phyloP scores from a whole-genome alignment of 768 basidiomycete genomes.

The Lactifluus hygrophoroides region DNA sequence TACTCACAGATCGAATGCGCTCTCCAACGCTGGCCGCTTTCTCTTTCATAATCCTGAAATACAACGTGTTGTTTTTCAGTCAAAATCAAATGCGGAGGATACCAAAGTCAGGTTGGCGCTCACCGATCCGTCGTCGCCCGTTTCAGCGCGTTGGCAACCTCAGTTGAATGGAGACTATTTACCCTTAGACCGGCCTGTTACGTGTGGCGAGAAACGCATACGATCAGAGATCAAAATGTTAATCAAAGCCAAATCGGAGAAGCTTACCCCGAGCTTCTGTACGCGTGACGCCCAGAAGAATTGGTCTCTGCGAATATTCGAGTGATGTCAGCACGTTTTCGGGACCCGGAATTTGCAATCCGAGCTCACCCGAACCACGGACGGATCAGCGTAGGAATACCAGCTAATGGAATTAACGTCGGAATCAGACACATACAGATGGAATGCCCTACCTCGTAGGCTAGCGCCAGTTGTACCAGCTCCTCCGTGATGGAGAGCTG shows the following conservation, averaged over 20 bases:
- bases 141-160: constrained; percentile 45
- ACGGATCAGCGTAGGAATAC: constrained; percentile 59
- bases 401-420: constrained; percentile 27
- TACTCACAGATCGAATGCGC: constrained; percentile 34
- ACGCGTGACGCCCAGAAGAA: constrained; percentile 60
- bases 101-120: constrained; percentile 19
- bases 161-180: constrained; percentile 36
- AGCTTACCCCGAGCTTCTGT: constrained; percentile 47
- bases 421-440: background rate
- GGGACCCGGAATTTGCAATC: background rate
- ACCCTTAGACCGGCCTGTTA: constrained; percentile 44
- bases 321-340: constrained; percentile 4
- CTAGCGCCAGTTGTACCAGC: constrained; percentile 66
- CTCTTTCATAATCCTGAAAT: constrained; percentile 46
- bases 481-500: constrained; percentile 59
- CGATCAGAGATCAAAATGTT: background rate
- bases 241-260: background rate
- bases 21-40: constrained; percentile 43
- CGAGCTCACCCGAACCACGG: constrained; percentile 52
- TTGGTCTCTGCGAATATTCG: constrained; percentile 35
- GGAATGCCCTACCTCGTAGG: constrained; percentile 33
- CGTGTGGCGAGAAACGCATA: background rate
- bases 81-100: background rate
- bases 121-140: constrained; percentile 47
- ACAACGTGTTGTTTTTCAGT: background rate